phyloP scores from a whole-genome alignment of 1,139 yeast species.

The Protomyces macrosporus region DNA sequence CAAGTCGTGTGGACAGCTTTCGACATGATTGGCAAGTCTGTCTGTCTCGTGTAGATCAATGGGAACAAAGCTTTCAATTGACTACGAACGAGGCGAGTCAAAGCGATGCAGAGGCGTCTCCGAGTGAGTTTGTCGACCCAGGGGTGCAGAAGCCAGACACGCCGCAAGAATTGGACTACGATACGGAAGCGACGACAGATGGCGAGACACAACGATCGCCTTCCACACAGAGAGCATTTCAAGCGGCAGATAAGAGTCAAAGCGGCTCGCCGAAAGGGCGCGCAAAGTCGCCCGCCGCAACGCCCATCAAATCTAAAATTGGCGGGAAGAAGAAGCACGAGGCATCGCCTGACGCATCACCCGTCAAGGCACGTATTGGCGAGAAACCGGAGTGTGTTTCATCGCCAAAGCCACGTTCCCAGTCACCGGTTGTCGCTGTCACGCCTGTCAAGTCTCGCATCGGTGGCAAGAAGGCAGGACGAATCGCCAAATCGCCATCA shows the following conservation, averaged over 20 bases:
- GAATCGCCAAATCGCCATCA: neutral
- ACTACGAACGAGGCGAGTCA: too few relatives aligned
- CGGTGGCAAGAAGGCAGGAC: neutral
- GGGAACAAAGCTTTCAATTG: neutral
- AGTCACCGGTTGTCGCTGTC: neutral
- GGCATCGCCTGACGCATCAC: too few relatives aligned
- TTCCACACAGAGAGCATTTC: too few relatives aligned
- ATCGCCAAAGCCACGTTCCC: neutral
- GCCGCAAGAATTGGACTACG: neutral
- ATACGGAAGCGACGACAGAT: neutral
- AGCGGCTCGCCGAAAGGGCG: too few relatives aligned
- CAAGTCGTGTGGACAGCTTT: constrained; percentile 3
- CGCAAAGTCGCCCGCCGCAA: too few relatives aligned
- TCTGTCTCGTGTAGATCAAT: neutral
- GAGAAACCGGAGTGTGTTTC: neutral
- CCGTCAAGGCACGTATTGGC: neutral
- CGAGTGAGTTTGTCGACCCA: too few relatives aligned
- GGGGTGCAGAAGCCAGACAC: too few relatives aligned
- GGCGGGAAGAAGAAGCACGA: too few relatives aligned
- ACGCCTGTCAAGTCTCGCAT: neutral
- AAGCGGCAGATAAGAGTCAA: too few relatives aligned
- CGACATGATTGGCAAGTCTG: constrained; percentile 11
- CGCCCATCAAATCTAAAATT: too few relatives aligned
- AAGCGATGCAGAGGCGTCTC: too few relatives aligned
- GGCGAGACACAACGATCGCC: neutral